Conservation (phyloP, 2,329 filamentous ascomycete genomes). For the Alternaria infectoria region DNA sequence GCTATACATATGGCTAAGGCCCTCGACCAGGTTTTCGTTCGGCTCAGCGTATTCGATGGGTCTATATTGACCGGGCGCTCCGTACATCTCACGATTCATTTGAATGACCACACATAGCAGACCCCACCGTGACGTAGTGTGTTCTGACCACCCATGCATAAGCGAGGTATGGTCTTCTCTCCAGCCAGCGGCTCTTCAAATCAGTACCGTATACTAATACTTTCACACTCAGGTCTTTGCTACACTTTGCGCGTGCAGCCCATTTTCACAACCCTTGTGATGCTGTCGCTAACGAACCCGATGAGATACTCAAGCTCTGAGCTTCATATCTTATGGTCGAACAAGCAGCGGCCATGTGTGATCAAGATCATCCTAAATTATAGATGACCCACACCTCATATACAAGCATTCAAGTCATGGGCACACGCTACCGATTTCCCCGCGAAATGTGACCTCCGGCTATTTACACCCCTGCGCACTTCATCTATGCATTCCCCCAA, state of each 20-base stretch:
- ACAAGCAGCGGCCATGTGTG: conserved; percentile 10
- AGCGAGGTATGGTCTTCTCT: neutral
- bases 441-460: conserved; percentile 24
- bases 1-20: conserved; percentile 8
- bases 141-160: neutral
- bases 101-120: neutral
- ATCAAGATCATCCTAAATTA: conserved; percentile 2
- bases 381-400: conserved; percentile 17
- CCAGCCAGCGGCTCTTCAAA: neutral
- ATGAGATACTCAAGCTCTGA: neutral
- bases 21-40: conserved; percentile 16
- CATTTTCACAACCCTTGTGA: neutral
- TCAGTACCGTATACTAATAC: neutral
- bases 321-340: conserved; percentile 6
- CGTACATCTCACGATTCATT: neutral
- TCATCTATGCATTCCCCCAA: conserved; percentile 28
- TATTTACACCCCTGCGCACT: conserved; percentile 32
- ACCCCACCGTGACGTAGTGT: neutral
- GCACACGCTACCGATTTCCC: conserved; percentile 23
- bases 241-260: neutral
- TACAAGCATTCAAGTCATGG: conserved; percentile 12
- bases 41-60: neutral
- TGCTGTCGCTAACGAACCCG: neutral
- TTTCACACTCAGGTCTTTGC: neutral
- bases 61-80: neutral